Percentiles rank a stretch among this genome's conserved stretches.
Evolutionary conservation across 1,139 yeast genomes (phyloP).

Genomic region (Arxiozyma telluris): DNA sequence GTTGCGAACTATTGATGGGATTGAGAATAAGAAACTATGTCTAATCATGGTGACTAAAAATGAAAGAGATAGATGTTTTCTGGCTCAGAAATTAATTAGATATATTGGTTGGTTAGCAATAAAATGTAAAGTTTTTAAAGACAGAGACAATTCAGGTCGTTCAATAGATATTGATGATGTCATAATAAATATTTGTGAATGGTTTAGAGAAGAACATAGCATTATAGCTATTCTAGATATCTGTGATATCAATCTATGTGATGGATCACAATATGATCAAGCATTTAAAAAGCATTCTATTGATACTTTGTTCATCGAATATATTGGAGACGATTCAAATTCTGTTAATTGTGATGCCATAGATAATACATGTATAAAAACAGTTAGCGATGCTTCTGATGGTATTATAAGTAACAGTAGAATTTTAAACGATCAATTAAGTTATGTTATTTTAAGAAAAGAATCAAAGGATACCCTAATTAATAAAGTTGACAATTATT

Average conservation of each 20-base stretch:
- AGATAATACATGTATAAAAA: constrained; percentile 62
- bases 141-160: constrained; percentile 60
- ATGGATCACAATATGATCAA: constrained; percentile 57
- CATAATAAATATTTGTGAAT: constrained; percentile 61
- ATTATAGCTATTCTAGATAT: constrained; percentile 91
- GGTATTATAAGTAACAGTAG: constrained; percentile 20
- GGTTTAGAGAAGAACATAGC: constrained; percentile 73
- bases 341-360: constrained; percentile 46
- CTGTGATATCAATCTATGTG: constrained; percentile 60
- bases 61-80: constrained; percentile 57
- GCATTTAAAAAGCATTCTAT: constrained; percentile 58
- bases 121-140: constrained; percentile 79
- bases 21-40: constrained; percentile 40
- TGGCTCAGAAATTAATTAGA: constrained; percentile 67
- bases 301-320: constrained; percentile 86
- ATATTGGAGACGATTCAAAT: constrained; percentile 66
- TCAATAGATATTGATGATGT: constrained; percentile 45
- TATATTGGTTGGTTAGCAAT: constrained; percentile 89
- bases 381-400: constrained; percentile 48
- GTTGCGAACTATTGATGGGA: not conserved
- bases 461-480: constrained; percentile 81
- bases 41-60: constrained; percentile 65
- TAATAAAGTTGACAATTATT: constrained; percentile 76
- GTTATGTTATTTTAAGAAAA: constrained; percentile 79
- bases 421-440: constrained; percentile 68